phyloP scores from a whole-genome alignment of 2,329 filamentous ascomycete species.

The Diatrype stigma region DNA sequence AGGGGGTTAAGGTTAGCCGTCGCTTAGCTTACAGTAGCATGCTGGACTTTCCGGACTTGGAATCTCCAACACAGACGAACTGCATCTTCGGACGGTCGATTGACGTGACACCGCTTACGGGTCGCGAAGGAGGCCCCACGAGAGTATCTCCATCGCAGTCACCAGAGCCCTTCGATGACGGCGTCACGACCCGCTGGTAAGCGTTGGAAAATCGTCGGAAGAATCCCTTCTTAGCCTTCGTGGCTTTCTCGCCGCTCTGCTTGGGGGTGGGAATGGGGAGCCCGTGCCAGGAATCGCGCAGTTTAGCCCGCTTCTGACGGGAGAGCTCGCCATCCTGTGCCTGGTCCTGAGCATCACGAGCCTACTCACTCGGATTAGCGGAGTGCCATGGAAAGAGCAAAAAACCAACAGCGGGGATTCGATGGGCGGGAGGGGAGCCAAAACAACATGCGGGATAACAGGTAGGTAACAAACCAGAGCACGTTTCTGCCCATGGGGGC shows the following conservation, averaged over 20 bases:
- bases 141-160: slow-evolving; percentile 3
- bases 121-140: slow-evolving; percentile 6
- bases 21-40: slow-evolving; percentile 23
- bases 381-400: no score
- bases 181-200: slow-evolving; percentile 9
- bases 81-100: slow-evolving; percentile 21
- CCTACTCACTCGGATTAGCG: neutral
- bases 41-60: slow-evolving; percentile 25
- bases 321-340: no score
- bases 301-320: slow-evolving; percentile 19
- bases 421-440: no score
- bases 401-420: no score
- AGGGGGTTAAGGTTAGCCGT: neutral
- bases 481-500: slow-evolving; percentile 19
- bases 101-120: slow-evolving; percentile 12
- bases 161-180: neutral
- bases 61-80: slow-evolving; percentile 27
- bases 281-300: slow-evolving; percentile 1
- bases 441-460: no score
- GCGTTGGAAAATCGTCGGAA: slow-evolving; percentile 17
- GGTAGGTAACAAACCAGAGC: slow-evolving; percentile 20
- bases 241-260: slow-evolving; percentile 10
- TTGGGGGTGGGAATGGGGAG: neutral
- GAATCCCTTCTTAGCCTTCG: slow-evolving; percentile 10
- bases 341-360: no score